These are phyloP conservation scores for Ophiocytium majus DNA, from an alignment of 352 stramenopile species.

Conservation along the genomic window DNA sequence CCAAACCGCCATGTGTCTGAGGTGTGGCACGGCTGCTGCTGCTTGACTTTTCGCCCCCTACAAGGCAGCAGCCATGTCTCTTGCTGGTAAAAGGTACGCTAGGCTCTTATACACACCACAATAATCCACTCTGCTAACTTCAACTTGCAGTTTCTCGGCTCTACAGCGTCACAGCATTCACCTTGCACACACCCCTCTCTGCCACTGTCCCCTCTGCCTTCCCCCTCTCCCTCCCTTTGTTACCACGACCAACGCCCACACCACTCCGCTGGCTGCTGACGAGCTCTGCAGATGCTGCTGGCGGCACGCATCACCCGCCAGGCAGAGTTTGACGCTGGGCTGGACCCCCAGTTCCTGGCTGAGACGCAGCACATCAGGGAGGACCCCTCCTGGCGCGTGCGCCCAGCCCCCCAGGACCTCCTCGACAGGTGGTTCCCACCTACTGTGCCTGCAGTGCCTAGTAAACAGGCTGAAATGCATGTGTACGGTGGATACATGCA, in stretches of 20 bases:
- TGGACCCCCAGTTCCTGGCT: constrained; percentile 77
- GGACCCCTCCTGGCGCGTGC: constrained; percentile 48
- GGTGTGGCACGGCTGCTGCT: too few relatives aligned
- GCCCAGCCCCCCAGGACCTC: constrained; percentile 33
- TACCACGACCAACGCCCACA: not conserved
- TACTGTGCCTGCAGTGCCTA: too few relatives aligned
- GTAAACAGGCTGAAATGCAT: too few relatives aligned
- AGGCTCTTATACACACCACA: constrained; percentile 29
- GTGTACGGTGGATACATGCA: too few relatives aligned
- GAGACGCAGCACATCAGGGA: constrained; percentile 77
- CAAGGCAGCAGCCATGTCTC: too few relatives aligned
- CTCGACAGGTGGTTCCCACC: constrained; percentile 18
- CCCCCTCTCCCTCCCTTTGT: constrained; percentile 10
- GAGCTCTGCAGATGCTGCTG: constrained; percentile 8
- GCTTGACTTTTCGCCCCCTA: too few relatives aligned
- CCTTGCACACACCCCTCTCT: too few relatives aligned
- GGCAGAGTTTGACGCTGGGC: constrained; percentile 75
- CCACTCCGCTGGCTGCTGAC: not conserved
- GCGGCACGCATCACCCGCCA: constrained; percentile 28
- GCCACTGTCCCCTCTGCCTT: not conserved
- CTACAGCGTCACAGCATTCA: constrained; percentile 4
- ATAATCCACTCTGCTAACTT: constrained; percentile 25
- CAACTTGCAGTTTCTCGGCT: not conserved
- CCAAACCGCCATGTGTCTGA: too few relatives aligned
- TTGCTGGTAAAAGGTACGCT: too few relatives aligned